A percentile compares a stretch with the other conserved stretches of the same genome.
phyloP scores from a whole-genome alignment of 352 stramenopile species.

The Thraustochytrium sp. region DNA sequence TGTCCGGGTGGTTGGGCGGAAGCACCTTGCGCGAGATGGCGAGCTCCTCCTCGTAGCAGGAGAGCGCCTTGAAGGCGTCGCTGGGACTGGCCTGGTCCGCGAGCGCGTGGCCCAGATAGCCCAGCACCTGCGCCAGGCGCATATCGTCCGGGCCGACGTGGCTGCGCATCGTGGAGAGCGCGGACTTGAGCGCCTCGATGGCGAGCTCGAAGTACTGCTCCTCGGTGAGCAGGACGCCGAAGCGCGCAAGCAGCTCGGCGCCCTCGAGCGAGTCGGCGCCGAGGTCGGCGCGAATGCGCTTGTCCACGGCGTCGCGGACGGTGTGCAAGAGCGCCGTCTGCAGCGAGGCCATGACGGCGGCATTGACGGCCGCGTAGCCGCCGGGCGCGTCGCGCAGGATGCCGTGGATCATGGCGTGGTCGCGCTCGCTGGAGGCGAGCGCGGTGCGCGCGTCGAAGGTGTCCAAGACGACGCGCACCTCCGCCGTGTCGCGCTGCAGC shows the following conservation, averaged over 20 bases:
- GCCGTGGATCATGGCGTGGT: conserved; percentile 26
- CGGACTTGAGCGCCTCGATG: not conserved
- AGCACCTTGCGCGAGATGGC: not conserved
- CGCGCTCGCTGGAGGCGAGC: not conserved
- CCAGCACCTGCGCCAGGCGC: not conserved
- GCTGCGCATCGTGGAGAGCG: not conserved
- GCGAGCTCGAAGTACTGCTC: not conserved
- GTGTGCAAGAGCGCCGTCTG: not conserved
- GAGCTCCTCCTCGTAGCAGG: not conserved
- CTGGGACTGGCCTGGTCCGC: conserved; percentile 9
- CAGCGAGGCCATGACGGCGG: not conserved
- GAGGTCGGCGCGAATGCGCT: not conserved
- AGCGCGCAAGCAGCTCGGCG: not conserved
- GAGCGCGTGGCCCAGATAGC: not conserved
- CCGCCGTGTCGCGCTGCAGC: not conserved
- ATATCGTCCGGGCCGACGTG: not conserved
- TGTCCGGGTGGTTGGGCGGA: conserved; percentile 1
- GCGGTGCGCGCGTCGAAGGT: not conserved
- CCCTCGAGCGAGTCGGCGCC: not conserved
- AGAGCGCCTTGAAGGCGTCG: not conserved
- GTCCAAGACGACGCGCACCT: not conserved
- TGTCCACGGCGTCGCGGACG: not conserved
- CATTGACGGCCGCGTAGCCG: not conserved
- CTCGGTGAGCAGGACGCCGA: not conserved
- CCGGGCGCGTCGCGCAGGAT: not conserved